Percentiles rank a stretch among this genome's conserved stretches.
Conservation (phyloP, 495 filamentous ascomycete species). For the Lasiosphaeria hispida region DNA sequence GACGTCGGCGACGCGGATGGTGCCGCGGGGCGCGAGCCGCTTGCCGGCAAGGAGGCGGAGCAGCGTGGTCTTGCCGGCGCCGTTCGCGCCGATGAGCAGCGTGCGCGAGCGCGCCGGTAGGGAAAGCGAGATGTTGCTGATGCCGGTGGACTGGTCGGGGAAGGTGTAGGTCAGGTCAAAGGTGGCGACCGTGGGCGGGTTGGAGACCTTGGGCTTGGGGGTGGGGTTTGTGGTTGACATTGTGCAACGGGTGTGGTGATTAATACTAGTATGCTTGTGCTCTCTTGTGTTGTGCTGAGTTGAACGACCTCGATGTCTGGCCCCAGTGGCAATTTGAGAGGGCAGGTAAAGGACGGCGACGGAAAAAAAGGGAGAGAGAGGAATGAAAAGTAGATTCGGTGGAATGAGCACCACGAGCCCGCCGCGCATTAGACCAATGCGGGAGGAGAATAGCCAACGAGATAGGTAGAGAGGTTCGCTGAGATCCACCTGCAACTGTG, state of each 20-base stretch:
- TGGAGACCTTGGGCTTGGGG: not conserved
- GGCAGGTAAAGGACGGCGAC: too few relatives aligned
- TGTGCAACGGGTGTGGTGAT: not conserved
- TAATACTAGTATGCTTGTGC: too few relatives aligned
- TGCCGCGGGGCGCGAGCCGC: constrained; percentile 73
- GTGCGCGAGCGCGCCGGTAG: constrained; percentile 84
- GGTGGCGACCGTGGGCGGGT: constrained; percentile 55
- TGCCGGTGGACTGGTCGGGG: constrained; percentile 71
- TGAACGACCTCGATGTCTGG: too few relatives aligned
- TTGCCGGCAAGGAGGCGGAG: constrained; percentile 86
- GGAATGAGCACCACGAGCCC: too few relatives aligned
- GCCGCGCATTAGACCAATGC: too few relatives aligned
- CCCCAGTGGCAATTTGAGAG: too few relatives aligned
- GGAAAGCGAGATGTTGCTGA: constrained; percentile 65
- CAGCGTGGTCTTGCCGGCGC: constrained; percentile 95
- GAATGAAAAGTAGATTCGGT: too few relatives aligned
- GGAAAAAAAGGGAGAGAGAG: too few relatives aligned
- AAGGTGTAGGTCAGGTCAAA: constrained; percentile 83
- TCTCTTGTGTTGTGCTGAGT: too few relatives aligned
- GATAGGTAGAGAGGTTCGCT: too few relatives aligned
- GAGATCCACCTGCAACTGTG: too few relatives aligned
- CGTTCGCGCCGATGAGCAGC: constrained; percentile 93
- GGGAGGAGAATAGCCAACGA: too few relatives aligned
- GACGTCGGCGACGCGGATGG: constrained; percentile 70
- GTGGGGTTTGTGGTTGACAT: not conserved